Evolutionary conservation across 2,329 filamentous ascomycete genomes (phyloP).

Genomic region (Aspergillus transmontanensis): DNA sequence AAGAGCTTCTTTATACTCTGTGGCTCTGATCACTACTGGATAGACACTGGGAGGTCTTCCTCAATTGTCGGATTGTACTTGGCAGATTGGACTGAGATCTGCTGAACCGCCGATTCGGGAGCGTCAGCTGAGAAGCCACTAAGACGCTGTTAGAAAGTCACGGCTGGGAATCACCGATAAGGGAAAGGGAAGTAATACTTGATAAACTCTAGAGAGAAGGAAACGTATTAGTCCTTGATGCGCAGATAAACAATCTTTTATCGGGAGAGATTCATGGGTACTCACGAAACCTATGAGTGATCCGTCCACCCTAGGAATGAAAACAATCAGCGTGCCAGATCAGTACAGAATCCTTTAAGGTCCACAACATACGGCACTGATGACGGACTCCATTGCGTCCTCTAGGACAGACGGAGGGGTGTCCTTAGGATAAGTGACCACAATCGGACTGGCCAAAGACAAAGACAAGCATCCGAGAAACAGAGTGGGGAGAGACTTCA

Average conservation of each 20-base stretch:
- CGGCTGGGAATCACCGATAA: slow-evolving; percentile 2
- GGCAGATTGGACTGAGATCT: slow-evolving; percentile 64
- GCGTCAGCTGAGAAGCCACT: slow-evolving; percentile 80
- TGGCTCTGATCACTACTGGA: slow-evolving; percentile 22
- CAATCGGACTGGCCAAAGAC: slow-evolving; percentile 72
- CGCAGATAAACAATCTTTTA: neutral
- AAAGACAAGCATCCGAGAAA: slow-evolving; percentile 62
- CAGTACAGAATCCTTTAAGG: neutral
- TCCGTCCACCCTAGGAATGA: slow-evolving; percentile 61
- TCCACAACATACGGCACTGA: slow-evolving; percentile 57
- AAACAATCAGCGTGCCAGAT: neutral
- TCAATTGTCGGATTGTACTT: slow-evolving; percentile 70
- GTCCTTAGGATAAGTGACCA: slow-evolving; percentile 74
- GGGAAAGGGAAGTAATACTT: slow-evolving; percentile 36
- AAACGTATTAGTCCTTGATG: slow-evolving; percentile 14
- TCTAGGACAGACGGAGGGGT: slow-evolving; percentile 69
- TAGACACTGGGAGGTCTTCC: slow-evolving; percentile 70
- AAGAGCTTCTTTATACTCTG: neutral
- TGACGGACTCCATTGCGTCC: slow-evolving; percentile 71
- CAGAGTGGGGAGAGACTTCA: slow-evolving; percentile 66
- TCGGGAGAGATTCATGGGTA: slow-evolving; percentile 18
- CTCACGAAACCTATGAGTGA: slow-evolving; percentile 81
- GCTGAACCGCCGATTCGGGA: slow-evolving; percentile 68
- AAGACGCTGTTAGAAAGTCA: slow-evolving; percentile 7
- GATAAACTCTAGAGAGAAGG: slow-evolving; percentile 37